These are phyloP conservation scores for Lactarius hengduanensis DNA, from an alignment of 768 basidiomycete genomes.

Conservation along the genomic window DNA sequence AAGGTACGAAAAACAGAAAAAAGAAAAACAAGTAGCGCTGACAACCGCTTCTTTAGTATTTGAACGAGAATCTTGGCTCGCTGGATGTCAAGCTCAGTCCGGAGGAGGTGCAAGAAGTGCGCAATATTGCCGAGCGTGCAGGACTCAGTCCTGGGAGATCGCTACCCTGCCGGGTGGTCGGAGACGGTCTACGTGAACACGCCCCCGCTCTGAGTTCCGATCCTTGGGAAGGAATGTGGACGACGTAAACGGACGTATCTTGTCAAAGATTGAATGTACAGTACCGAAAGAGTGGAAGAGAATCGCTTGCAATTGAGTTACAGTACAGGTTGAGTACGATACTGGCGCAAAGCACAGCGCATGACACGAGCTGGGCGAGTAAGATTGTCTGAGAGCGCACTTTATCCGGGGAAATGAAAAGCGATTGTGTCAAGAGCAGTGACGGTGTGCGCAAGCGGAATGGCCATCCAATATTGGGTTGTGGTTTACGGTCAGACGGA, in stretches of 20 bases:
- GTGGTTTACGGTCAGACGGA: neutral
- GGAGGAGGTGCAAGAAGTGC: slow-evolving; percentile 19
- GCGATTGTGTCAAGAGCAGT: neutral
- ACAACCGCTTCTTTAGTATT: slow-evolving; percentile 3
- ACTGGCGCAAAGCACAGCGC: neutral
- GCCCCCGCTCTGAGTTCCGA: slow-evolving; percentile 11
- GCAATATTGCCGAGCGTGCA: slow-evolving; percentile 18
- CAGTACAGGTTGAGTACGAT: neutral
- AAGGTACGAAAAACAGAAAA: slow-evolving; percentile 30
- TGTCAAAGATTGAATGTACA: neutral
- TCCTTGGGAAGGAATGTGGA: neutral
- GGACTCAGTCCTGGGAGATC: slow-evolving; percentile 22
- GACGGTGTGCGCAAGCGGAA: neutral
- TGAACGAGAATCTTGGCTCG: slow-evolving; percentile 22
- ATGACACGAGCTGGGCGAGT: neutral
- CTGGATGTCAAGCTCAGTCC: slow-evolving; percentile 21
- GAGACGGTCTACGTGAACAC: slow-evolving; percentile 18
- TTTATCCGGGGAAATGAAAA: neutral
- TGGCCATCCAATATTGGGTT: neutral
- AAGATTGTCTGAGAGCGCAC: neutral
- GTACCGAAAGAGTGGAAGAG: neutral
- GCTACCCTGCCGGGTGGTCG: slow-evolving; percentile 11
- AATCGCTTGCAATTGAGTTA: too few species aligned
- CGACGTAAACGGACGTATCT: neutral
- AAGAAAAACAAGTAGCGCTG: neutral